These are phyloP conservation scores for Zalerion maritima DNA, from an alignment of 495 filamentous ascomycete species.

Conservation along the genomic window DNA sequence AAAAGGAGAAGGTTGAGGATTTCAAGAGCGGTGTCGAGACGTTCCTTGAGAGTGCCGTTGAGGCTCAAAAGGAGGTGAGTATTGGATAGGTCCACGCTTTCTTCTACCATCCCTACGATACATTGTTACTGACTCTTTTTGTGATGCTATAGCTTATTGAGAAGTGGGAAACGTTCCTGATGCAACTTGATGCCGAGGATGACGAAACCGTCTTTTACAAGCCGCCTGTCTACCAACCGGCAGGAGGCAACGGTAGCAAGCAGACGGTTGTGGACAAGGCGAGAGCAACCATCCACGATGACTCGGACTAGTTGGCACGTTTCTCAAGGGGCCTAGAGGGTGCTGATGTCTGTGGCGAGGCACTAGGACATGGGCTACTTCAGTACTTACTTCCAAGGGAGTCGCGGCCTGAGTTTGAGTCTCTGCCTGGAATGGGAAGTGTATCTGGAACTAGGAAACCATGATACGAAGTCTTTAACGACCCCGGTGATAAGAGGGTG, in stretches of 20 bases:
- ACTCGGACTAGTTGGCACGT: conserved; percentile 37
- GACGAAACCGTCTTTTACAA: conserved; percentile 68
- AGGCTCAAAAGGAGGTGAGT: conserved; percentile 94
- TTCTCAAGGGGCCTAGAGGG: too few relatives aligned
- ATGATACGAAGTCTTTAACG: too few relatives aligned
- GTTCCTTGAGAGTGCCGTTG: conserved; percentile 87
- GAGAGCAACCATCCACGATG: conserved; percentile 34
- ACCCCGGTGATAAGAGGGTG: too few relatives aligned
- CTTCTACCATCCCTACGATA: not conserved
- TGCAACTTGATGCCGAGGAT: conserved; percentile 88
- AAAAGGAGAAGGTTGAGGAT: conserved; percentile 95
- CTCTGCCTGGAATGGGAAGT: too few relatives aligned
- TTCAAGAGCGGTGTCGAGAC: conserved; percentile 98
- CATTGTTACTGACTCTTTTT: conserved; percentile 1
- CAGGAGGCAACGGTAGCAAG: conserved; percentile 24
- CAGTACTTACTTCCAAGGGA: too few relatives aligned
- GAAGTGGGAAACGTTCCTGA: conserved; percentile 93
- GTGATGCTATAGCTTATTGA: conserved; percentile 66
- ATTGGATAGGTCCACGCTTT: not conserved
- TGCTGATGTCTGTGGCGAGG: too few relatives aligned
- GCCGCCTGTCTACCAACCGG: conserved; percentile 33
- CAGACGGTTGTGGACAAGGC: conserved; percentile 35
- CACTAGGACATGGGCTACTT: too few relatives aligned
- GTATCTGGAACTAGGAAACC: too few relatives aligned
- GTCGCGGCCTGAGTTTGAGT: too few relatives aligned